A percentile compares a stretch with the other conserved stretches of the same genome.
phyloP scores from a whole-genome alignment of 2,329 filamentous ascomycete species.

The Fusarium penzigii region DNA sequence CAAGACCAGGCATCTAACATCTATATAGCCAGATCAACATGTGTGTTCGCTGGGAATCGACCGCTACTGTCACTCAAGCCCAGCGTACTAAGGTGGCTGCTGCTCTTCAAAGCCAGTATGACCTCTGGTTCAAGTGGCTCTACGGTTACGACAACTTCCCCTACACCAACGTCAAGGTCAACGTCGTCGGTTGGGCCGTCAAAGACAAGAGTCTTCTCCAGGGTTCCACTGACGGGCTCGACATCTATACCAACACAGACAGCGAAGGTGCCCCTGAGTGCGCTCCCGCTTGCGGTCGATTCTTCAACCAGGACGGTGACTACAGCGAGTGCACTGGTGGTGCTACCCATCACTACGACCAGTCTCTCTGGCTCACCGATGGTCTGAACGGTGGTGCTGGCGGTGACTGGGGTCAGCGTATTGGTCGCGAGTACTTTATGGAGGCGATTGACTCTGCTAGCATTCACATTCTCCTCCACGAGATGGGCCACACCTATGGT shows the following conservation, averaged over 20 bases:
- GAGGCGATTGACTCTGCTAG: conserved; percentile 35
- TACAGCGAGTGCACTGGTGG: conserved; percentile 39
- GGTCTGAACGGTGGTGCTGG: conserved; percentile 46
- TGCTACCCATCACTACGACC: conserved; percentile 43
- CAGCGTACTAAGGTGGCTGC: conserved; percentile 39
- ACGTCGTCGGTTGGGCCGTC: conserved; percentile 47
- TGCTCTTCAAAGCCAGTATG: conserved; percentile 37
- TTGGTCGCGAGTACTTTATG: conserved; percentile 47
- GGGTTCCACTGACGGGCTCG: conserved; percentile 38
- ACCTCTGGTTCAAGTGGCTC: conserved; percentile 44
- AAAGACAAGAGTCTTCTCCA: conserved; percentile 38
- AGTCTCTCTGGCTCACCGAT: conserved; percentile 49
- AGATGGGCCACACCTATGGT: conserved; percentile 46
- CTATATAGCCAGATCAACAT: conserved; percentile 14
- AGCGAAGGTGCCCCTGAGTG: conserved; percentile 43
- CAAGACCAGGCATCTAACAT: neutral
- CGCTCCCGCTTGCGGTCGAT: conserved; percentile 40
- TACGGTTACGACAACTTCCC: conserved; percentile 47
- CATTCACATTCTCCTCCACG: conserved; percentile 49
- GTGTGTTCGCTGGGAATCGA: conserved; percentile 48
- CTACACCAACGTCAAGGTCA: conserved; percentile 39
- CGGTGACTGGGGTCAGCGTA: conserved; percentile 49
- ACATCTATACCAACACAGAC: conserved; percentile 45
- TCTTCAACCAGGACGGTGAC: conserved; percentile 46
- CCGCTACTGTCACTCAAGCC: conserved; percentile 36